Conservation (phyloP, 495 filamentous ascomycete genomes). For the Apiosordaria backusii region DNA sequence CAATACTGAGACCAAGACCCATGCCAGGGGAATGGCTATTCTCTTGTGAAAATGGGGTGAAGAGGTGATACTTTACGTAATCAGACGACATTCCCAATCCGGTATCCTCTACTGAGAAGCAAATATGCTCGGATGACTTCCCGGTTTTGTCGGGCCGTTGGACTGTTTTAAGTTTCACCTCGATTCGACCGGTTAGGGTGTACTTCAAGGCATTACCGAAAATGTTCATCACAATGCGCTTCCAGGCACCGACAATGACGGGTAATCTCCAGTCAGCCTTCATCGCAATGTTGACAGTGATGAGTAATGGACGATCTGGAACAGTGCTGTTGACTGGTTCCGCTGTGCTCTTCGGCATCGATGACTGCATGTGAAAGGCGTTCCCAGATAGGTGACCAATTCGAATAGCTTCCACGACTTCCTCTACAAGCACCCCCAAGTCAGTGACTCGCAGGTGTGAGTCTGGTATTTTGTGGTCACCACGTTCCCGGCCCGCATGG, state of each 20-base stretch:
- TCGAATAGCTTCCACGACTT: slow-evolving; percentile 47
- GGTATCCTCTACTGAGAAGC: slow-evolving; percentile 55
- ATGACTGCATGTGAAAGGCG: slow-evolving; percentile 20
- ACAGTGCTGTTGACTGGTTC: slow-evolving; percentile 8
- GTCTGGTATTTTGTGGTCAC: slow-evolving; percentile 51
- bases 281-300: slow-evolving; percentile 37
- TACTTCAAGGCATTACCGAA: slow-evolving; percentile 84
- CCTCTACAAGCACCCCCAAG: slow-evolving; percentile 36
- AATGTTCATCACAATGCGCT: slow-evolving; percentile 74
- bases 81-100: slow-evolving; percentile 66
- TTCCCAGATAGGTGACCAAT: slow-evolving; percentile 29
- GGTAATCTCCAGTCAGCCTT: slow-evolving; percentile 33
- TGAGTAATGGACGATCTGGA: slow-evolving; percentile 23
- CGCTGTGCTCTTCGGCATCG: not conserved
- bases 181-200: slow-evolving; percentile 63
- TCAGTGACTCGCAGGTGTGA: slow-evolving; percentile 41
- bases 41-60: slow-evolving; percentile 70
- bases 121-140: slow-evolving; percentile 5
- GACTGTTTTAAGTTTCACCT: slow-evolving; percentile 48
- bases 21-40: slow-evolving; percentile 61
- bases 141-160: slow-evolving; percentile 12
- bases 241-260: slow-evolving; percentile 42
- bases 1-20: slow-evolving; percentile 67
- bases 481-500: slow-evolving; percentile 46
- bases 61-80: slow-evolving; percentile 64